phyloP scores from a whole-genome alignment of 495 filamentous ascomycete species.

The Neurospora sp. region DNA sequence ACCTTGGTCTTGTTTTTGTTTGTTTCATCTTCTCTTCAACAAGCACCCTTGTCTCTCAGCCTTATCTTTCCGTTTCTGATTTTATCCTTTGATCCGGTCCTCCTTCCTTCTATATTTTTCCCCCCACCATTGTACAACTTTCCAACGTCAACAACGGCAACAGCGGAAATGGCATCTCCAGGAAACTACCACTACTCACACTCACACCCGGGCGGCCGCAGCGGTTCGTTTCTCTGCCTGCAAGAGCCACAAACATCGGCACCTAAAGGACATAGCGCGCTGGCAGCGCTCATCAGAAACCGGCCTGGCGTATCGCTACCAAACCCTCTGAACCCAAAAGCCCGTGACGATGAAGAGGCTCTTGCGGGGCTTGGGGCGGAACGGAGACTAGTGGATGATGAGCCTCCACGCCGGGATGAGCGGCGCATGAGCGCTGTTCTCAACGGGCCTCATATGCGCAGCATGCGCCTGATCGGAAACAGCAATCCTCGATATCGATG shows the following conservation, averaged over 20 bases:
- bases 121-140: background rate
- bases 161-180: background rate
- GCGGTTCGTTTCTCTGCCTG: constrained; percentile 22
- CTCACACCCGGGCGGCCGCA: constrained; percentile 11
- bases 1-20: background rate
- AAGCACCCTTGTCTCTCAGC: background rate
- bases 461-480: constrained; percentile 67
- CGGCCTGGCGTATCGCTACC: constrained; percentile 14
- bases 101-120: background rate
- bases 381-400: constrained; percentile 21
- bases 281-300: constrained; percentile 29
- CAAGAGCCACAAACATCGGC: constrained; percentile 27
- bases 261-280: constrained; percentile 19
- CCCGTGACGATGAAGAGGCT: constrained; percentile 19
- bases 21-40: background rate
- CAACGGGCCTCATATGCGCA: constrained; percentile 60
- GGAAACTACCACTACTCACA: background rate
- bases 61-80: background rate
- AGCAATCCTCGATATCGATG: constrained; percentile 66
- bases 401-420: constrained; percentile 32
- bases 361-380: background rate
- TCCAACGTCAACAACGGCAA: background rate
- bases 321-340: background rate
- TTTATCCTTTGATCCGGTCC: background rate
- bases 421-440: constrained; percentile 44